Base-by-base conservation (phyloP, 768 basidiomycete species). In the Mycena rosella region DNA sequence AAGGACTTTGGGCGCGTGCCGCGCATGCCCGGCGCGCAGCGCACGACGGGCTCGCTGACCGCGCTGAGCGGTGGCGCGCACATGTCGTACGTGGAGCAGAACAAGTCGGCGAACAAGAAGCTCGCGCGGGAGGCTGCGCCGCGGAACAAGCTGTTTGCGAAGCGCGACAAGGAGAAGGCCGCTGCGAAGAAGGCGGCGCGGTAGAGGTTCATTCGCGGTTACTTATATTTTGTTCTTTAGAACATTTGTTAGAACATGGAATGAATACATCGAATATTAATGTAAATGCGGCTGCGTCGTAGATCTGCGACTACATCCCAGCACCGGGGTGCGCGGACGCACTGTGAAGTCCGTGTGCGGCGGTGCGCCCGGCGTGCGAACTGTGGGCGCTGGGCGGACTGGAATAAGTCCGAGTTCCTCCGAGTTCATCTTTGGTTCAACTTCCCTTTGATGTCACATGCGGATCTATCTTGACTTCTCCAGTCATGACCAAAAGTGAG, bases 21-120 rank as follows among this genome's bases (percentile, higher is more conserved):
- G 79, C 84, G 76, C 88, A 90, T 80, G 62, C 90, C 91, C 3
- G 74, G 81, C 14, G 89, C 89, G 10, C 92, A 94, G 72, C 86
- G 94, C 68, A 94, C 93, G 52, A 90, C 91, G 3, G 95, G 95
- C 0, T 93, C 91, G 44, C 83, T 96, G 45, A 88, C 89, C 2
- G 92, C 94, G 38, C 84, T 97, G 71, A 94, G 93, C 76, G 96
- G 96, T 34, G 94, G 89, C 5, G 93, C 94, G 73, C 94, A 94
- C 73, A 96, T 96, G 95, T 94, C 93, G 52, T 96, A 96, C 74
- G 86, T 95, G 52, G 95, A 96, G 80, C 92, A 95, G 78, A 96
- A 96, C 82, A 95, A 94, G 78, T 92, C 91, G 24, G 93, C 90
- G 56, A 96, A 96, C 85, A 93, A 92, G 83, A 89, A 88, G 63